A percentile compares a stretch with the other conserved stretches of the same genome.
These are phyloP conservation scores for Colletotrichum aenigma DNA, from an alignment of 2,329 filamentous ascomycete genomes.

Conservation along the genomic window DNA sequence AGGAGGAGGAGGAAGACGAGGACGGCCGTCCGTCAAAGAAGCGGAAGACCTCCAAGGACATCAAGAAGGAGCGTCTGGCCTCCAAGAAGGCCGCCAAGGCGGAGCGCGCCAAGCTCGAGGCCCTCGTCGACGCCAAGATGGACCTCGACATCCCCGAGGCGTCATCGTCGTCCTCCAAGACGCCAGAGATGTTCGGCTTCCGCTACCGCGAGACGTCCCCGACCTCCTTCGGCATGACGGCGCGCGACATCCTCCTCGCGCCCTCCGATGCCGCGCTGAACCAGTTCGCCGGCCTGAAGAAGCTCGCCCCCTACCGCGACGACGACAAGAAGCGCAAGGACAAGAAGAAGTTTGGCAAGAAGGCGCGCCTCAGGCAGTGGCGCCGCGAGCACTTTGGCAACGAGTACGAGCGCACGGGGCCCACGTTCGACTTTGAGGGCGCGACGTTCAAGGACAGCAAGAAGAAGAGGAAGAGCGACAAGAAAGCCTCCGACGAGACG, in stretches of 20 bases:
- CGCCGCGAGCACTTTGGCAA: conserved; percentile 66
- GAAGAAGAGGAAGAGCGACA: conserved; percentile 19
- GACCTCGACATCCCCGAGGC: conserved; percentile 69
- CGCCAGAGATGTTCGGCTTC: conserved; percentile 56
- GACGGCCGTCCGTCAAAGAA: conserved; percentile 54
- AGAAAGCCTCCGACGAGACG: conserved; percentile 21
- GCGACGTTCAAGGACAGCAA: conserved; percentile 20
- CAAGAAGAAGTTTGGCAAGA: conserved; percentile 88
- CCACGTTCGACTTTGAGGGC: conserved; percentile 61
- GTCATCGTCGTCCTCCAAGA: conserved; percentile 46
- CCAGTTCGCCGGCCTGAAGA: conserved; percentile 91
- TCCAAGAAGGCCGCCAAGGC: conserved; percentile 76
- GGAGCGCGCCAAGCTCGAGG: conserved; percentile 83
- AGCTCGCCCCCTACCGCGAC: conserved; percentile 89
- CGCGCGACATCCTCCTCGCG: conserved; percentile 87
- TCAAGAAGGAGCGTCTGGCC: conserved; percentile 61
- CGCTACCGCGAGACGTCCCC: conserved; percentile 95
- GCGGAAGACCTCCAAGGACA: conserved; percentile 64
- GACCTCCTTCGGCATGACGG: conserved; percentile 85
- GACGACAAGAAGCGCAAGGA: conserved; percentile 88
- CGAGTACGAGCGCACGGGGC: conserved; percentile 60
- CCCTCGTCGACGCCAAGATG: conserved; percentile 82
- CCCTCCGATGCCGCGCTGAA: conserved; percentile 87
- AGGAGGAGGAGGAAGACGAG: conserved; percentile 43
- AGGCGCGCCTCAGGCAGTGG: conserved; percentile 89